A percentile compares a stretch with the other conserved stretches of the same genome.
These are phyloP conservation scores for Globisporangium splendens DNA, from an alignment of 352 stramenopile genomes.

Conservation along the genomic window DNA sequence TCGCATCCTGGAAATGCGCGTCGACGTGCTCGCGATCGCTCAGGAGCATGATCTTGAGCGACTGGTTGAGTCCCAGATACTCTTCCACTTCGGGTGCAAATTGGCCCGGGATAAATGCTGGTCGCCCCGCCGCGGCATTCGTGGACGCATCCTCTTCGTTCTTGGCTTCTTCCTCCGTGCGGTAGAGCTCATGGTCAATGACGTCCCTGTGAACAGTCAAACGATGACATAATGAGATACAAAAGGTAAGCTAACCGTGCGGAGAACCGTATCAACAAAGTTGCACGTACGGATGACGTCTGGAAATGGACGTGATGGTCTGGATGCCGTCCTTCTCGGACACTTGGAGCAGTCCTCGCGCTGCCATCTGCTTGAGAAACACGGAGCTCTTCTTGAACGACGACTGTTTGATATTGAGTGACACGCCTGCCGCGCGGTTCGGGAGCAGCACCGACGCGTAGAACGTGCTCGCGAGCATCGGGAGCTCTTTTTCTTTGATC, in stretches of 20 bases:
- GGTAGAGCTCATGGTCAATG: conserved; percentile 44
- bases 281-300: conserved; percentile 67
- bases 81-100: conserved; percentile 67
- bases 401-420: conserved; percentile 72
- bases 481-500: conserved; percentile 73
- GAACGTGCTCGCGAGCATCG: conserved; percentile 78
- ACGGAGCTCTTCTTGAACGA: conserved; percentile 82
- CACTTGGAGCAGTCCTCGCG: conserved; percentile 46
- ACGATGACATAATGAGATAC: conserved; percentile 5
- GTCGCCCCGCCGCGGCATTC: conserved; percentile 30
- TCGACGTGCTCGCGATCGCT: conserved; percentile 15
- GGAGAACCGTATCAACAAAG: background rate
- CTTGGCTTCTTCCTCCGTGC: conserved; percentile 50
- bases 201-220: conserved; percentile 41
- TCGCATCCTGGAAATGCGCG: conserved; percentile 20
- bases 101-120: conserved; percentile 53
- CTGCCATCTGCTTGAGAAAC: conserved; percentile 67
- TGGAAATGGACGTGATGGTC: conserved; percentile 61
- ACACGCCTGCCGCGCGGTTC: conserved; percentile 42
- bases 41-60: conserved; percentile 52
- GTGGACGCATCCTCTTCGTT: conserved; percentile 37
- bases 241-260: conserved; percentile 3
- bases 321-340: conserved; percentile 76
- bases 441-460: conserved; percentile 65
- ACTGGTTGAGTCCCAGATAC: conserved; percentile 49